Percentiles rank a stretch among this genome's conserved stretches.
Evolutionary conservation across 1,139 yeast species (phyloP).

Genomic region (Saccharomyces uvarum): DNA sequence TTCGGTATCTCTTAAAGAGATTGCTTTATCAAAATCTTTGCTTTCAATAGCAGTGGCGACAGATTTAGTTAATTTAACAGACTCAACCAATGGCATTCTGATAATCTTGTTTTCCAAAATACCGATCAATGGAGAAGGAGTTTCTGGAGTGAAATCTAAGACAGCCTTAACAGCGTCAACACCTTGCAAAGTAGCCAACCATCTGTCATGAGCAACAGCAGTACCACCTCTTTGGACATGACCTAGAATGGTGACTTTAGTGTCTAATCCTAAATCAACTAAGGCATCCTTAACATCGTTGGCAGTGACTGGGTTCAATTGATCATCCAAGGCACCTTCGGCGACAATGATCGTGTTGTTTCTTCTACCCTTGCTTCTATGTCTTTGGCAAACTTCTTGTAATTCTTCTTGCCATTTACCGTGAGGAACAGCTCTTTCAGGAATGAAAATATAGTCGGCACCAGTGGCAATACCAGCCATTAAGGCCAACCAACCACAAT

Average conservation of each 20-base stretch:
- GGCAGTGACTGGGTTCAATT: constrained; percentile 57
- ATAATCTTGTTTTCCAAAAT: constrained; percentile 64
- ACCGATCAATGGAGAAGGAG: constrained; percentile 73
- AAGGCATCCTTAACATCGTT: constrained; percentile 62
- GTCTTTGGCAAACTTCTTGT: constrained; percentile 57
- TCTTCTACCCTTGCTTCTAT: constrained; percentile 64
- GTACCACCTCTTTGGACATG: constrained; percentile 86
- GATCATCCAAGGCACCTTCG: constrained; percentile 70
- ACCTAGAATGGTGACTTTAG: constrained; percentile 71
- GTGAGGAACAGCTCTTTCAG: constrained; percentile 63
- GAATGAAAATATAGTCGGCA: constrained; percentile 74
- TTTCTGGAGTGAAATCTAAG: constrained; percentile 57
- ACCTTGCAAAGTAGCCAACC: constrained; percentile 72
- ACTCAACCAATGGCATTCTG: constrained; percentile 62
- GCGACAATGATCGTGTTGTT: constrained; percentile 77
- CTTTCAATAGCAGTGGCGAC: constrained; percentile 61
- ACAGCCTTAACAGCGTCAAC: constrained; percentile 78
- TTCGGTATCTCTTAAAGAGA: constrained; percentile 61
- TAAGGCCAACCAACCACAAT: constrained; percentile 80
- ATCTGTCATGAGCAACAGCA: constrained; percentile 72
- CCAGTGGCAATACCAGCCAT: constrained; percentile 80
- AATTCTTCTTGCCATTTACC: constrained; percentile 60
- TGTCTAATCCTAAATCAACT: constrained; percentile 66
- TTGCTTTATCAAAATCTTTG: constrained; percentile 57
- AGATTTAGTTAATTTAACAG: constrained; percentile 59